Evolutionary conservation across 2,329 filamentous ascomycete species (phyloP).

Genomic region (Aspergillus fijiensis): DNA sequence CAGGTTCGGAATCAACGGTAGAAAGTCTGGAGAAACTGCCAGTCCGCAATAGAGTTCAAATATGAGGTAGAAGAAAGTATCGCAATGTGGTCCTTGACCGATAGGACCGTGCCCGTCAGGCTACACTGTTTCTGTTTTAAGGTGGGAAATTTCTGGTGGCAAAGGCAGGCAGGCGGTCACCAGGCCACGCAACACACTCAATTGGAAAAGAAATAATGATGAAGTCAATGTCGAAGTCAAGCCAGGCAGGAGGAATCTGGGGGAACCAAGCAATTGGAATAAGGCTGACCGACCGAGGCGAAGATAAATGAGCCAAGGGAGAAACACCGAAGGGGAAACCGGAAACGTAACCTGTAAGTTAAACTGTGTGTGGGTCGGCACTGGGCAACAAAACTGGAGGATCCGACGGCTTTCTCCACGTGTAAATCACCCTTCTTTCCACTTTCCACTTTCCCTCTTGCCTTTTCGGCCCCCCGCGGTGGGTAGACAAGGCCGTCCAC

Average conservation of each 20-base stretch:
- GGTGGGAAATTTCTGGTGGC: conserved; percentile 5
- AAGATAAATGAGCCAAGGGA: conserved; percentile 3
- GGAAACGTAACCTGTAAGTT: conserved; percentile 12
- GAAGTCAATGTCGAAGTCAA: not conserved
- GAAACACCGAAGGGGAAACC: conserved; percentile 10
- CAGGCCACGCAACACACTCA: not conserved
- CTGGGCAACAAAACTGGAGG: not conserved
- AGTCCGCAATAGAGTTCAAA: conserved; percentile 5
- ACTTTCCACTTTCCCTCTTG: no score
- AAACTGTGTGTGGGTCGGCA: conserved; percentile 12
- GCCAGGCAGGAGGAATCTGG: not conserved
- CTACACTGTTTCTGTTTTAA: conserved; percentile 27
- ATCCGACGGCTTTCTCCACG: conserved; percentile 15
- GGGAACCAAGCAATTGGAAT: not conserved
- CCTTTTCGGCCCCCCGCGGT: not conserved
- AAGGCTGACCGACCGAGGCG: not conserved
- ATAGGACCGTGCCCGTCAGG: conserved; percentile 29
- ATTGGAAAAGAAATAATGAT: not conserved
- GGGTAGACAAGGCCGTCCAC: no score
- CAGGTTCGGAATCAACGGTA: not conserved
- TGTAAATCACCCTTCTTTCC: conserved; percentile 17
- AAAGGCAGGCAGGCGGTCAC: conserved; percentile 3
- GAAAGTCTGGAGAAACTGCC: not conserved
- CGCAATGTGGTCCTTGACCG: conserved; percentile 9
- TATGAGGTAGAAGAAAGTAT: conserved; percentile 1